A percentile compares a stretch with the other conserved stretches of the same genome.
These are phyloP conservation scores for Nymphaea colorata DNA, from an alignment of 164 flowering plant species.

Conservation along the genomic window DNA sequence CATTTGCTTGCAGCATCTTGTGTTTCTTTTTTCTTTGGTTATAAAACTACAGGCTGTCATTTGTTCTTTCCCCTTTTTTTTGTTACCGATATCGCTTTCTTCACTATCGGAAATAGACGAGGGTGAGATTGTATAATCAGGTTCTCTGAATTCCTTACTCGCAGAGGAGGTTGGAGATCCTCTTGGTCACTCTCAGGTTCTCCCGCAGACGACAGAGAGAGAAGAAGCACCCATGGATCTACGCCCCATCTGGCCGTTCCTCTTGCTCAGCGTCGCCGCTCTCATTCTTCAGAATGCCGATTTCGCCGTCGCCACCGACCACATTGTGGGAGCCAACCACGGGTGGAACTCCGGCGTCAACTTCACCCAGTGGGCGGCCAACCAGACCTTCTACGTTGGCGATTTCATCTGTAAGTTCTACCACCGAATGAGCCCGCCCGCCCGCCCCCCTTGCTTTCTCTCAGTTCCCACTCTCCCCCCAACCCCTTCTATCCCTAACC, in stretches of 20 bases:
- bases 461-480: background rate
- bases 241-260: background rate
- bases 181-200: too few species aligned
- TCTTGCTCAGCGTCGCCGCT: background rate
- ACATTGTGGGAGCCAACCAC: constrained; percentile 14
- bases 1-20: too few species aligned
- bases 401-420: constrained; percentile 10
- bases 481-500: background rate
- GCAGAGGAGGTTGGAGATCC: too few species aligned
- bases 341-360: constrained; percentile 15
- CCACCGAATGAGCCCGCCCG: background rate
- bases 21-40: too few species aligned
- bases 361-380: constrained; percentile 14
- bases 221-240: background rate
- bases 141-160: too few species aligned
- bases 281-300: constrained; percentile 1
- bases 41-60: too few species aligned
- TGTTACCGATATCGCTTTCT: too few species aligned
- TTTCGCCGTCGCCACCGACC: constrained; percentile 9
- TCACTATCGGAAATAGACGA: too few species aligned
- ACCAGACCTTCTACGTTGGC: constrained; percentile 11
- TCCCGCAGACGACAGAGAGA: background rate
- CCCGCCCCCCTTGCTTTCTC: background rate
- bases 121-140: too few species aligned
- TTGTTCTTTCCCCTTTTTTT: too few species aligned